Evolutionary conservation across 257 asterid genomes (phyloP), one percentile per base, ranked within the genome.

Genomic region (Solanum commersonii): DNA sequence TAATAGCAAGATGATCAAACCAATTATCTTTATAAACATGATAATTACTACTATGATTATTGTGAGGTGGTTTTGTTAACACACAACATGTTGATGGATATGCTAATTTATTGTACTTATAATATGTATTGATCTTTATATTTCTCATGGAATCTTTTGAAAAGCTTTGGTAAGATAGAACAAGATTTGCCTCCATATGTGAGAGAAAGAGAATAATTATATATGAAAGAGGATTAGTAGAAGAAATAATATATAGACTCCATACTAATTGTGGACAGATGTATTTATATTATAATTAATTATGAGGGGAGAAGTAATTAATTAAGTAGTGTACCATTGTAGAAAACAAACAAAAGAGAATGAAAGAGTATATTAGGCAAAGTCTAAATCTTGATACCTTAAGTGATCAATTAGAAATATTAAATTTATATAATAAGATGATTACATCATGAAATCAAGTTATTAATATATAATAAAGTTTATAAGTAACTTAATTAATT

Each of bases 1-100:
- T 92, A 87, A 95, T 95, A 90, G 98, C 98, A 37, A 92, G 88
- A 31, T 89, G 95, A 74, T 95, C 97, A 56, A 92, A 95, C 93
- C 93, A 96, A 88, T 86, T 93, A 83, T 96, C 99, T 11, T 88
- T 88, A 91, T 95, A 93, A 52, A 91, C 92, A 44, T 22, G 89
- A 78, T 86, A 9, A 35, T 84, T 77, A 29, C 44, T 52, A 38
- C 8, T 67, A 3, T 85, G n/a, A 67, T 34, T 25, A 44, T 12
- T 31, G 25, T 59, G 84, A 84, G 49, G 78, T 88, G 88, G 85
- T 67, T 89, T 90, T 33, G 90, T 38, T 83, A 92, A 72, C 18
- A 81, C 91, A 23, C 70, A 68, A 82, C 60, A 52, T 14, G 34
- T 71, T 63, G 84, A 82, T 33, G 73, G 84, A 15, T 49, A 49